phyloP scores from a whole-genome alignment of 805 yeast genomes.

The Sugiyamaella chiloensis region DNA sequence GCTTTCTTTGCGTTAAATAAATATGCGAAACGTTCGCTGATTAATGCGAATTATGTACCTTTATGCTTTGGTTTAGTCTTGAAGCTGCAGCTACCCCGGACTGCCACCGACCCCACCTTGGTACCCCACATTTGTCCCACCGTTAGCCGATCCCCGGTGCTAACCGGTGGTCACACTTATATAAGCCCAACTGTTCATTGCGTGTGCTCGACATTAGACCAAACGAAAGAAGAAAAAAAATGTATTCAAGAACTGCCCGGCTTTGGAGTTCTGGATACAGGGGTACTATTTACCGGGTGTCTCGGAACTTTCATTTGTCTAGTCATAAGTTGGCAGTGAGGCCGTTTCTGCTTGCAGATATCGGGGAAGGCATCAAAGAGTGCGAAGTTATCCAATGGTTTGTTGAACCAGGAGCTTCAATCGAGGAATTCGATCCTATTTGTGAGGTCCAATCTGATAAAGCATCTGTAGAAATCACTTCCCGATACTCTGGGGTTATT shows the following conservation, averaged over 20 bases:
- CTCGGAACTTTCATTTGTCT: conserved; percentile 12
- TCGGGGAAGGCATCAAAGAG: conserved; percentile 37
- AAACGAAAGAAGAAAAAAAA: neutral
- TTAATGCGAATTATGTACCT: too few species aligned
- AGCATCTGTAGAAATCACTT: conserved; percentile 36
- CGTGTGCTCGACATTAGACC: neutral
- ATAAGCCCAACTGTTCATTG: neutral
- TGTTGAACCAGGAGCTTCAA: conserved; percentile 35
- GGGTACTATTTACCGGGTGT: too few species aligned
- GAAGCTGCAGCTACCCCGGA: conserved; percentile 5
- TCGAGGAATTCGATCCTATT: conserved; percentile 35
- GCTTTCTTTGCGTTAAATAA: too few species aligned
- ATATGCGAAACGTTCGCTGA: too few species aligned
- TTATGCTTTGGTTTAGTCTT: too few species aligned
- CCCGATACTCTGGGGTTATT: conserved; percentile 33
- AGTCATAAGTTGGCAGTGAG: conserved; percentile 15
- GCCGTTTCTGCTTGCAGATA: conserved; percentile 35
- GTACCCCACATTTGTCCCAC: conserved; percentile 6
- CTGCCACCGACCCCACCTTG: neutral
- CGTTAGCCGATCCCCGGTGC: conserved; percentile 5
- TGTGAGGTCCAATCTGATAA: conserved; percentile 37
- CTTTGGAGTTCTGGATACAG: neutral
- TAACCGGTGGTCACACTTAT: neutral
- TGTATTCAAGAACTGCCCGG: conserved; percentile 2
- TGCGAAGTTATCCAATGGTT: conserved; percentile 39